These are phyloP conservation scores for Leccinum subspadiceum DNA, from an alignment of 1,284 basidiomycete genomes.

Conservation along the genomic window DNA sequence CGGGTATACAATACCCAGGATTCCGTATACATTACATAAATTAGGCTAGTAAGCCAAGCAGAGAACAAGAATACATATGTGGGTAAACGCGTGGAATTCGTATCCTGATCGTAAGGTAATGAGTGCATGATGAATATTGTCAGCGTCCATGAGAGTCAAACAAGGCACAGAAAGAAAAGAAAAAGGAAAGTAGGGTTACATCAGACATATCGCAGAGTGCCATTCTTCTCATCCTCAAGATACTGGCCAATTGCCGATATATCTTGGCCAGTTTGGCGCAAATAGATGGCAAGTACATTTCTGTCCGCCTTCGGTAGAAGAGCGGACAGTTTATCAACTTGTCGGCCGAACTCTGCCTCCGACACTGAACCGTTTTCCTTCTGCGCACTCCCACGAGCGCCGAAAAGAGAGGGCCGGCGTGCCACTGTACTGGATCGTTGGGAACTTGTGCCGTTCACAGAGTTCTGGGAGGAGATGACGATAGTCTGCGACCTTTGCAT, in stretches of 20 bases:
- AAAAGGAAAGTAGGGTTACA: slow-evolving; percentile 4
- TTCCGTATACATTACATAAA: slow-evolving; percentile 20
- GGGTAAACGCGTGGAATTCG: slow-evolving; percentile 5
- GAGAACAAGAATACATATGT: slow-evolving; percentile 20
- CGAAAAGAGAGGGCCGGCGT: slow-evolving; percentile 53
- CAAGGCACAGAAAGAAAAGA: slow-evolving; percentile 3
- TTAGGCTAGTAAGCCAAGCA: slow-evolving; percentile 20
- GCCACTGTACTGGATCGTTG: slow-evolving; percentile 44
- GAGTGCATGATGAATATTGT: slow-evolving; percentile 10
- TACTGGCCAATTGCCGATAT: slow-evolving; percentile 85
- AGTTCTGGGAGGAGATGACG: slow-evolving; percentile 43
- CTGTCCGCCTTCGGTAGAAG: slow-evolving; percentile 77
- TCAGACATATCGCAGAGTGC: slow-evolving; percentile 49
- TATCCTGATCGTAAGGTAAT: slow-evolving; percentile 15
- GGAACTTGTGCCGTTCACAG: slow-evolving; percentile 28
- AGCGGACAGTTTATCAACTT: slow-evolving; percentile 72
- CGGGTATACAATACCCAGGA: slow-evolving; percentile 2
- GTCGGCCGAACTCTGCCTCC: slow-evolving; percentile 51
- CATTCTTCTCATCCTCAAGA: slow-evolving; percentile 83
- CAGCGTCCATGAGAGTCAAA: slow-evolving; percentile 7
- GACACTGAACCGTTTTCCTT: slow-evolving; percentile 8
- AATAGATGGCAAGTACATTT: slow-evolving; percentile 66
- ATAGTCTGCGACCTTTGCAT: slow-evolving; percentile 67
- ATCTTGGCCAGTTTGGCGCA: slow-evolving; percentile 72
- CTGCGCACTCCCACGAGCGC: slow-evolving; percentile 21